These are phyloP conservation scores for Isatis tinctoria DNA, from an alignment of 345 rosid species.

Conservation along the genomic window DNA sequence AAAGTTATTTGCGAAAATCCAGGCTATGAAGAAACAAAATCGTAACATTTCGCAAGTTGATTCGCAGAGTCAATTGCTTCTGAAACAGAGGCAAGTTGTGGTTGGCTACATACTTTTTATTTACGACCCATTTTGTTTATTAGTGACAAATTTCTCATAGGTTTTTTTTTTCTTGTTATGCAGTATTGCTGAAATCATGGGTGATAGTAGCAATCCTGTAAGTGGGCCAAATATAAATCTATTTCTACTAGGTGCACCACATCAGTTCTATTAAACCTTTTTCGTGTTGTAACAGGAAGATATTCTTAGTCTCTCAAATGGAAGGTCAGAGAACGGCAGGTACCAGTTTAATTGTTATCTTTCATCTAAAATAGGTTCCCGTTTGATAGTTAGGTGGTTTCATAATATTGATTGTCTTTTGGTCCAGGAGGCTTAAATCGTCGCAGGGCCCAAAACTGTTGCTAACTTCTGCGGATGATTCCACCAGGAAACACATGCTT, in stretches of 20 bases:
- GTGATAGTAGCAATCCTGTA: conserved; percentile 57
- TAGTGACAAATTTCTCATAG: conserved; percentile 25
- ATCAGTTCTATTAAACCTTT: conserved; percentile 18
- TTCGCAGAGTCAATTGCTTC: conserved; percentile 61
- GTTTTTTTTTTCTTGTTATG: conserved; percentile 23
- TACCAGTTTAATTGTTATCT: conserved; percentile 20
- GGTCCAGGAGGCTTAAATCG: conserved; percentile 60
- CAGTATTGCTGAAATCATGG: conserved; percentile 86
- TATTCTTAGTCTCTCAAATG: conserved; percentile 44
- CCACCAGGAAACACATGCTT: conserved; percentile 61
- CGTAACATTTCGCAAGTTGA: conserved; percentile 52
- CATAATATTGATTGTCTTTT: conserved; percentile 15
- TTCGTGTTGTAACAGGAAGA: conserved; percentile 52
- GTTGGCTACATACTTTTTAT: neutral
- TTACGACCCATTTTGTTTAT: conserved; percentile 1
- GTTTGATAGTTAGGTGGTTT: conserved; percentile 8
- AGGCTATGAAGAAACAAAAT: conserved; percentile 64
- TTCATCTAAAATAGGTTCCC: neutral
- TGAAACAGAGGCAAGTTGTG: conserved; percentile 73
- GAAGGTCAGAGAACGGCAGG: conserved; percentile 57
- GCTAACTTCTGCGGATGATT: conserved; percentile 71
- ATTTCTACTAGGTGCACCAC: neutral
- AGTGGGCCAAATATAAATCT: conserved; percentile 33
- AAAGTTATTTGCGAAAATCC: conserved; percentile 73
- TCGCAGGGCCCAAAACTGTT: conserved; percentile 67